A percentile compares a stretch with the other conserved stretches of the same genome.
phyloP scores from a whole-genome alignment of 2,329 filamentous ascomycete genomes.

The Pseudocercospora fijiensis region DNA sequence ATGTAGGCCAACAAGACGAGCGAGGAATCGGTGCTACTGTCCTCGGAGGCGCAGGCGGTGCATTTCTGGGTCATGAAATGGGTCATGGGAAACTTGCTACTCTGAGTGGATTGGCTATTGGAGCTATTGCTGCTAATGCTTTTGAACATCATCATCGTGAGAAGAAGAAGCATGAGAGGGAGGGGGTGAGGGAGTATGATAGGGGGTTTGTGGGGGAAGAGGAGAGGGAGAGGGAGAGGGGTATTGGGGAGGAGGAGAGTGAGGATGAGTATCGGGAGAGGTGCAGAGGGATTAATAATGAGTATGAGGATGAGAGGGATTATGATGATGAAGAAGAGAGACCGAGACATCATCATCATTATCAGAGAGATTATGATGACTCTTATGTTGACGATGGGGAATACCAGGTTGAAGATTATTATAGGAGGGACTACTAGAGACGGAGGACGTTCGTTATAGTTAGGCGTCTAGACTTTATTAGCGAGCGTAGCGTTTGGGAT shows the following conservation, averaged over 20 bases:
- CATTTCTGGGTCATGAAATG: conserved; percentile 12
- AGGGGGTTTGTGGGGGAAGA: background rate
- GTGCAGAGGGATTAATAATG: background rate
- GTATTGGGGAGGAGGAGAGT: background rate
- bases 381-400: background rate
- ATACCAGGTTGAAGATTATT: conserved; percentile 4
- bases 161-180: conserved; percentile 13
- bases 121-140: conserved; percentile 10
- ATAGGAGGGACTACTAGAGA: conserved; percentile 2
- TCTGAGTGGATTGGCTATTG: background rate
- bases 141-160: conserved; percentile 13
- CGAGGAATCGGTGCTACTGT: conserved; percentile 10
- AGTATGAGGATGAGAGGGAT: conserved; percentile 1
- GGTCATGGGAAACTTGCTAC: conserved; percentile 11
- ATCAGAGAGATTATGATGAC: conserved; percentile 6
- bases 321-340: conserved; percentile 7
- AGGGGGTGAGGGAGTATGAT: conserved; percentile 4
- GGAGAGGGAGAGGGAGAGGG: background rate
- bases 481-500: background rate
- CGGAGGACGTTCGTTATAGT: too few relatives aligned
- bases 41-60: conserved; percentile 10
- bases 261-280: conserved; percentile 1
- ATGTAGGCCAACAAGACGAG: conserved; percentile 7
- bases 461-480: background rate
- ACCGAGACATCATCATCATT: conserved; percentile 13